These are phyloP conservation scores for Cyclotella kingstonii DNA, from an alignment of 108 stramenopile genomes.

Conservation along the genomic window DNA sequence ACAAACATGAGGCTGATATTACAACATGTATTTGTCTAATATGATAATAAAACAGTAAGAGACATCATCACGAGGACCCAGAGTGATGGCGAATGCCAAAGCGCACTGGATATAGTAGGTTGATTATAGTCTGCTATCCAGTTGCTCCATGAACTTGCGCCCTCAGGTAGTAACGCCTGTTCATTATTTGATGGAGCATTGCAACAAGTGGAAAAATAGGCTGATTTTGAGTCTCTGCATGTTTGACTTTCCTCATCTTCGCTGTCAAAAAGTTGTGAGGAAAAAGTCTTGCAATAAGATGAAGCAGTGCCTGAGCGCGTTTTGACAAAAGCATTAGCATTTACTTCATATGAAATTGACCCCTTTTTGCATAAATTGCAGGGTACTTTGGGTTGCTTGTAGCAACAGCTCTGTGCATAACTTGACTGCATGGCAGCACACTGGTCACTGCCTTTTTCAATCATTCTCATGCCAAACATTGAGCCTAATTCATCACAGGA, in stretches of 20 bases:
- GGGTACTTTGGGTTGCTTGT: constrained; percentile 29
- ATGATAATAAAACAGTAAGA: too few relatives aligned
- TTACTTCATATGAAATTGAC: constrained; percentile 21
- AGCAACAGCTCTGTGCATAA: constrained; percentile 38
- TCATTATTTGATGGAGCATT: neutral
- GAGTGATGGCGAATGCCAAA: too few relatives aligned
- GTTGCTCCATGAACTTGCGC: constrained; percentile 2
- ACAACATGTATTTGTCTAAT: too few relatives aligned
- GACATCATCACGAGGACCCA: too few relatives aligned
- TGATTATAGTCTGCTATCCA: constrained; percentile 18
- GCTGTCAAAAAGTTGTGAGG: constrained; percentile 15
- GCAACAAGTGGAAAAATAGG: constrained; percentile 36
- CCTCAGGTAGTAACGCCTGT: neutral
- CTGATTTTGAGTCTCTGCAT: constrained; percentile 35
- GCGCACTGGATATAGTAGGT: too few relatives aligned
- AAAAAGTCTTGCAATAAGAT: constrained; percentile 32
- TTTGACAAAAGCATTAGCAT: constrained; percentile 38
- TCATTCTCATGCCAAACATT: constrained; percentile 29
- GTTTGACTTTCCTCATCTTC: constrained; percentile 38
- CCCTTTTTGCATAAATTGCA: constrained; percentile 37
- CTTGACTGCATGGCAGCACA: constrained; percentile 39
- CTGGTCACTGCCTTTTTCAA: constrained; percentile 28
- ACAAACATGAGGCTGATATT: too few relatives aligned
- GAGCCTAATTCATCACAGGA: constrained; percentile 35
- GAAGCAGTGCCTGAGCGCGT: constrained; percentile 19